Percentiles rank a stretch among this genome's conserved stretches.
Evolutionary conservation across 2,329 filamentous ascomycete species (phyloP).

Genomic region (Mariannaea elegans): DNA sequence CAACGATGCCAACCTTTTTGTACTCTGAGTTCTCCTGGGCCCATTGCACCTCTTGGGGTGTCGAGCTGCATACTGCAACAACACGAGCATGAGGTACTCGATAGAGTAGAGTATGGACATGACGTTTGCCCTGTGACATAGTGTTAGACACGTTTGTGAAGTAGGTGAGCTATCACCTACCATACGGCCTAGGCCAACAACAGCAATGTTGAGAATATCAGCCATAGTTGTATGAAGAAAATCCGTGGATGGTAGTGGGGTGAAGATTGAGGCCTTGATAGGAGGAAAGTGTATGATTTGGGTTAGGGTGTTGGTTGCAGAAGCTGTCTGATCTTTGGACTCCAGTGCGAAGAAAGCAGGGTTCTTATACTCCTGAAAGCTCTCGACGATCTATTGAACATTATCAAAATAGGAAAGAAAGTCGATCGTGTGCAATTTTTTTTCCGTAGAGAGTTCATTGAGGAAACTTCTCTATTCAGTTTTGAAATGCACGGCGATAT

Average conservation of each 20-base stretch:
- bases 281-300: no score
- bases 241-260: no score
- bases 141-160: neutral
- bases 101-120: conserved; percentile 26
- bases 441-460: neutral
- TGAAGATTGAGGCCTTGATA: neutral
- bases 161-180: neutral
- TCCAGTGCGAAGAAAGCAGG: neutral
- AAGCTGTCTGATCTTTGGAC: neutral
- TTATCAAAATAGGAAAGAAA: neutral
- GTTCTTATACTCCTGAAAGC: conserved; percentile 3
- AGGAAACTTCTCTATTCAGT: neutral
- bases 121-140: conserved; percentile 23
- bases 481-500: conserved; percentile 3
- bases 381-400: neutral
- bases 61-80: conserved; percentile 24
- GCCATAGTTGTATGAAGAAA: conserved; percentile 10
- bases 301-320: neutral
- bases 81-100: conserved; percentile 27
- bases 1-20: conserved; percentile 18
- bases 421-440: neutral
- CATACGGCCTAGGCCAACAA: conserved; percentile 33
- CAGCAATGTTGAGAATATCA: conserved; percentile 23
- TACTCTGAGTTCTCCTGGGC: conserved; percentile 24
- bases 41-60: conserved; percentile 23